Percentiles rank a stretch among this genome's conserved stretches.
Evolutionary conservation across 2,329 filamentous ascomycete species (phyloP).

Genomic region (Colletotrichum agaves): DNA sequence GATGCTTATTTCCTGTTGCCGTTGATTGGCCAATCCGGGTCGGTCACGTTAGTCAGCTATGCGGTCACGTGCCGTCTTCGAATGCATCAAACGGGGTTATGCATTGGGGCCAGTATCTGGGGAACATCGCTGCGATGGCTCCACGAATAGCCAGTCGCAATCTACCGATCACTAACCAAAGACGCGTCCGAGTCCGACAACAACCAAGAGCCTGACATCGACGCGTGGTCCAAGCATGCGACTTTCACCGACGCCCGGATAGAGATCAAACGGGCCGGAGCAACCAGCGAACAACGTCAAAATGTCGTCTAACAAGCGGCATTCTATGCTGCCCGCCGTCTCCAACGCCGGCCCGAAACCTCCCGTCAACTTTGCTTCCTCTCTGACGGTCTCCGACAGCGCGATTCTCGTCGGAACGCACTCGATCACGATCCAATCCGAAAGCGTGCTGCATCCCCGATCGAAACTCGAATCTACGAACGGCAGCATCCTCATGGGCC

Average conservation of each 20-base stretch:
- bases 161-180: constrained; percentile 10
- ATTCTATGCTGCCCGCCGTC: constrained; percentile 65
- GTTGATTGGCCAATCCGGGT: constrained; percentile 55
- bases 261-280: constrained; percentile 23
- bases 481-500: constrained; percentile 83
- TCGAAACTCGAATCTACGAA: constrained; percentile 80
- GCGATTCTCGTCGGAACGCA: constrained; percentile 76
- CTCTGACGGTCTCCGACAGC: constrained; percentile 70
- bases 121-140: constrained; percentile 5
- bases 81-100: constrained; percentile 36
- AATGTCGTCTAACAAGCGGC: constrained; percentile 62
- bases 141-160: constrained; percentile 14
- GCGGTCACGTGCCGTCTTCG: neutral
- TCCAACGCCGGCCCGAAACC: constrained; percentile 67
- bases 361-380: constrained; percentile 70
- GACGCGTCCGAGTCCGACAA: constrained; percentile 6
- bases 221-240: constrained; percentile 16
- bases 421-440: constrained; percentile 80
- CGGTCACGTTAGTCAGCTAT: constrained; percentile 44
- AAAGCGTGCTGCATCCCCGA: constrained; percentile 88
- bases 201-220: neutral
- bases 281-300: constrained; percentile 16
- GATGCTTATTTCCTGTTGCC: constrained; percentile 36
- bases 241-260: constrained; percentile 2
- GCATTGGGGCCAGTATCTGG: constrained; percentile 4